Percentiles rank a stretch among this genome's conserved stretches.
These are phyloP conservation scores for Claviceps cyperi DNA, from an alignment of 2,329 filamentous ascomycete species.

Conservation along the genomic window DNA sequence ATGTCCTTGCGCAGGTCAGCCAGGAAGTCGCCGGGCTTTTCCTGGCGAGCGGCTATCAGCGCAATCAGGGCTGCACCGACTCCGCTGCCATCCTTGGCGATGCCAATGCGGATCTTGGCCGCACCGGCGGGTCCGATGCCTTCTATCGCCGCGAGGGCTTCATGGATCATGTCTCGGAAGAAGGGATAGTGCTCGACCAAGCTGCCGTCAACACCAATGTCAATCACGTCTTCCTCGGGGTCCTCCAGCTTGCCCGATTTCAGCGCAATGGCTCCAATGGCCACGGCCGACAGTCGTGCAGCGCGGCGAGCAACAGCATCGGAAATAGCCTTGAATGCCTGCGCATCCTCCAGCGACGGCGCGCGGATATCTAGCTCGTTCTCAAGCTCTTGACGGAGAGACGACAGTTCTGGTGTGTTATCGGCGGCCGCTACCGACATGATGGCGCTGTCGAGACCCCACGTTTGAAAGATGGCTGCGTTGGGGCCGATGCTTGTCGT, in stretches of 20 bases:
- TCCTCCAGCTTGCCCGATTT: slow-evolving; percentile 58
- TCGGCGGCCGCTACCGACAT: slow-evolving; percentile 79
- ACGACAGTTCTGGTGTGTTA: slow-evolving; percentile 53
- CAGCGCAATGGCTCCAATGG: slow-evolving; percentile 72
- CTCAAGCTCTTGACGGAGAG: slow-evolving; percentile 65
- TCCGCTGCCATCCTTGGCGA: slow-evolving; percentile 87
- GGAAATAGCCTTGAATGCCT: slow-evolving; percentile 72
- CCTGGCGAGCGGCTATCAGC: slow-evolving; percentile 62
- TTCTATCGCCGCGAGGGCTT: slow-evolving; percentile 62
- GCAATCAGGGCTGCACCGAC: slow-evolving; percentile 83
- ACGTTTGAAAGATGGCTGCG: slow-evolving; percentile 59
- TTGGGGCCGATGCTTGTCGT: slow-evolving; percentile 54
- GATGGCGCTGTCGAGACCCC: slow-evolving; percentile 85
- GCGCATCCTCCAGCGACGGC: slow-evolving; percentile 68
- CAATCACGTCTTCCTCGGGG: slow-evolving; percentile 54
- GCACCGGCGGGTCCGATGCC: slow-evolving; percentile 68
- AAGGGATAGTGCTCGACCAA: slow-evolving; percentile 91
- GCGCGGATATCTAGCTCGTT: slow-evolving; percentile 62
- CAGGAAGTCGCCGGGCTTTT: slow-evolving; percentile 34
- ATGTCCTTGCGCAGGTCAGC: slow-evolving; percentile 26
- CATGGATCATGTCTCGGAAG: slow-evolving; percentile 78
- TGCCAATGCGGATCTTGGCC: slow-evolving; percentile 79
- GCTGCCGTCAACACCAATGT: slow-evolving; percentile 88
- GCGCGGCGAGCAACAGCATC: slow-evolving; percentile 77
- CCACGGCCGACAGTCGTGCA: slow-evolving; percentile 74